A percentile compares a stretch with the other conserved stretches of the same genome.
Evolutionary conservation across 2,329 filamentous ascomycete species (phyloP).

Genomic region (Neoascochyta sp.): DNA sequence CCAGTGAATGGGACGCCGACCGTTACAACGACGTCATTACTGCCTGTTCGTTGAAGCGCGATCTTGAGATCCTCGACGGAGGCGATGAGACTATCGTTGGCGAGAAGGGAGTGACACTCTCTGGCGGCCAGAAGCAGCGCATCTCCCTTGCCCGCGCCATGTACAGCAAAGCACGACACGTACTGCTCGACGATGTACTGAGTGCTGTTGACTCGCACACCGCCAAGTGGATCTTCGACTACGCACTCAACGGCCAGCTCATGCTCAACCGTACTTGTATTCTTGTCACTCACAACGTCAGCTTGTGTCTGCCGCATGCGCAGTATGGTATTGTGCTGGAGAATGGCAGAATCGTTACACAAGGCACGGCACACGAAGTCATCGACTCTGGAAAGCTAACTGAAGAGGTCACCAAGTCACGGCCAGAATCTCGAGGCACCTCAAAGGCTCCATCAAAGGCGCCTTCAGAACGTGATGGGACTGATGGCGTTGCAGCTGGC

Average conservation of each 20-base stretch:
- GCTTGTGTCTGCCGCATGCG: constrained; percentile 77
- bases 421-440: constrained; percentile 63
- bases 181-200: constrained; percentile 90
- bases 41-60: constrained; percentile 85
- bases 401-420: constrained; percentile 76
- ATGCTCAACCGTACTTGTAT: constrained; percentile 91
- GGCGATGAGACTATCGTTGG: constrained; percentile 93
- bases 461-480: constrained; percentile 65
- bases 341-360: constrained; percentile 73
- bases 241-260: constrained; percentile 82
- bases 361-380: constrained; percentile 74
- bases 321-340: constrained; percentile 80
- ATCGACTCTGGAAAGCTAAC: constrained; percentile 85
- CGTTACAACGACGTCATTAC: constrained; percentile 85
- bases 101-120: constrained; percentile 95
- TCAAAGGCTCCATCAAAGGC: constrained; percentile 75
- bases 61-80: constrained; percentile 85
- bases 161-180: constrained; percentile 90
- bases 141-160: constrained; percentile 94
- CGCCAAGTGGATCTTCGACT: constrained; percentile 94
- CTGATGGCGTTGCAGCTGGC: constrained; percentile 50
- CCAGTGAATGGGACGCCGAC: constrained; percentile 72
- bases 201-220: constrained; percentile 97
- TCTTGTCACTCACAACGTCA: constrained; percentile 89
- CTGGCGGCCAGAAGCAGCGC: constrained; percentile 94